Conservation (phyloP, 2,329 filamentous ascomycete genomes). For the Colletotrichum spinosum region DNA sequence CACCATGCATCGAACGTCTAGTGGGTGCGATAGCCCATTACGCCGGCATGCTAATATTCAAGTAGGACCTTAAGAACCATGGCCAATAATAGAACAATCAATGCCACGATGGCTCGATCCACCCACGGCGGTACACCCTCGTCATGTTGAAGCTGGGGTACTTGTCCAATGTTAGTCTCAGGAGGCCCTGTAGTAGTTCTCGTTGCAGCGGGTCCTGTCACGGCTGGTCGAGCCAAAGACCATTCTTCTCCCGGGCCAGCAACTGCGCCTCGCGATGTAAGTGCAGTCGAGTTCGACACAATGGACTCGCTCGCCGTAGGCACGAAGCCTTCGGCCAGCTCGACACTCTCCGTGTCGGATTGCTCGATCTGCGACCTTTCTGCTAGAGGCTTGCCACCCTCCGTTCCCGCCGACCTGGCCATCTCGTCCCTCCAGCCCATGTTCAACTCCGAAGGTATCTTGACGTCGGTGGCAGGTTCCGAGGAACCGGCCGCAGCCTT, state of each 20-base stretch:
- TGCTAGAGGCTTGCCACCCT: not conserved
- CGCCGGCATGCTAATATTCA: conserved; percentile 39
- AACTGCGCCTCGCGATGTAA: not conserved
- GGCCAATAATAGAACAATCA: conserved; percentile 76
- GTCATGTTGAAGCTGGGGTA: conserved; percentile 39
- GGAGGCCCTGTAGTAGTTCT: conserved; percentile 43
- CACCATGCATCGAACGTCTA: too few species aligned
- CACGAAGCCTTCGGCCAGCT: conserved; percentile 69
- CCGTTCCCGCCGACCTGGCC: conserved; percentile 49
- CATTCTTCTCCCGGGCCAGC: not conserved
- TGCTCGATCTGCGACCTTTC: conserved; percentile 33
- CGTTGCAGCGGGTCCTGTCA: conserved; percentile 44
- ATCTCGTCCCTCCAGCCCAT: conserved; percentile 82
- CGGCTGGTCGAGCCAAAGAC: conserved; percentile 36
- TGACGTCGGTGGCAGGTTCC: conserved; percentile 53
- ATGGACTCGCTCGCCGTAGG: conserved; percentile 54
- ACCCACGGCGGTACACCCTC: conserved; percentile 78
- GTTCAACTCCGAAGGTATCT: conserved; percentile 66
- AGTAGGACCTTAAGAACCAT: conserved; percentile 72
- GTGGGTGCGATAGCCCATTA: too few species aligned
- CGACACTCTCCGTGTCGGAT: conserved; percentile 56
- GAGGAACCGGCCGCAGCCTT: conserved; percentile 47
- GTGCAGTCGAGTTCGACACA: not conserved
- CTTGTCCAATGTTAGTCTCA: conserved; percentile 31
- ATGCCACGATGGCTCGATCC: conserved; percentile 81